Evolutionary conservation across 345 rosid genomes (phyloP).

Genomic region (Clarkia xantiana): DNA sequence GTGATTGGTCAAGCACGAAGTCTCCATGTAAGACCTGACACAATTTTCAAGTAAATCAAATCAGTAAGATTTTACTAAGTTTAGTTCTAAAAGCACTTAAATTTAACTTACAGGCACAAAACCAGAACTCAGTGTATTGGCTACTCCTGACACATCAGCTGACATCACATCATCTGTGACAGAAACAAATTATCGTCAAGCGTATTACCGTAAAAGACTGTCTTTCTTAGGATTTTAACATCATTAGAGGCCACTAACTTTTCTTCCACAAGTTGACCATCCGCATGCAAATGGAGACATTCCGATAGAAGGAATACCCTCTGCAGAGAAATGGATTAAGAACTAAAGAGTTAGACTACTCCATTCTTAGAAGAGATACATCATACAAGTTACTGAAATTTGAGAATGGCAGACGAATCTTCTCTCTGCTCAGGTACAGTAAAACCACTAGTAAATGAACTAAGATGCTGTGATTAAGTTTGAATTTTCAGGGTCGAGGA

Average conservation of each 20-base stretch:
- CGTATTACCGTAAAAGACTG: no score
- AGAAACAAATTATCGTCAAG: background rate
- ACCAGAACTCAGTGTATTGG: constrained; percentile 59
- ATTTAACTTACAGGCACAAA: constrained; percentile 60
- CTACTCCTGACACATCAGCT: constrained; percentile 48
- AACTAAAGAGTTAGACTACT: background rate
- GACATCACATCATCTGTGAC: constrained; percentile 42
- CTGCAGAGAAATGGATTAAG: constrained; percentile 30
- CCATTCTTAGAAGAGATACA: background rate
- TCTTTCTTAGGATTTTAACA: no score
- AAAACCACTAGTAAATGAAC: no score
- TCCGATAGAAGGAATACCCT: constrained; percentile 78
- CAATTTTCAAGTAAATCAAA: background rate
- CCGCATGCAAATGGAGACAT: constrained; percentile 83
- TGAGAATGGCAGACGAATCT: no score
- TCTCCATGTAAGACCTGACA: constrained; percentile 90
- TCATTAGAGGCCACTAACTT: constrained; percentile 26
- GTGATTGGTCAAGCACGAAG: constrained; percentile 66
- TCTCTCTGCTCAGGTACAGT: no score
- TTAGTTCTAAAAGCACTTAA: background rate
- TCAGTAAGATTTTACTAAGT: background rate
- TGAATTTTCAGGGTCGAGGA: no score
- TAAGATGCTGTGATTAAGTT: no score
- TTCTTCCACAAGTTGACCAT: constrained; percentile 54
- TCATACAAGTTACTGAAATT: background rate